Conservation (phyloP, 108 stramenopile genomes). For the Cyclostephanos invisitatus region DNA sequence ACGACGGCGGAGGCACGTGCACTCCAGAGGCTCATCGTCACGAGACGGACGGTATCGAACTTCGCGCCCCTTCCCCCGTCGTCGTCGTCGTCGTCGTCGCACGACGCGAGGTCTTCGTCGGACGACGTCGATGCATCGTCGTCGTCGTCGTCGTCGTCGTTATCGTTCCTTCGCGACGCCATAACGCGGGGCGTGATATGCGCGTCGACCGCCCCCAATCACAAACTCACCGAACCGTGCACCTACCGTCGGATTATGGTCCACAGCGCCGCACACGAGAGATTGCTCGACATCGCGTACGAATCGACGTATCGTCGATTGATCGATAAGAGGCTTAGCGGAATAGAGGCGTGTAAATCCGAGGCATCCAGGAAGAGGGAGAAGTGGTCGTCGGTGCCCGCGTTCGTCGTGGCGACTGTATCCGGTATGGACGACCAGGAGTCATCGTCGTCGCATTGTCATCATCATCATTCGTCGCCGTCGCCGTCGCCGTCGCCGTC, state of each 20-base stretch:
- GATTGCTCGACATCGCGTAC: constrained; percentile 65
- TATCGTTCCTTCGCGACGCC: constrained; percentile 21
- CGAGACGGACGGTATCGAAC: too few species aligned
- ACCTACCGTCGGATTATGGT: constrained; percentile 63
- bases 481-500: neutral
- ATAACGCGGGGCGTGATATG: constrained; percentile 65
- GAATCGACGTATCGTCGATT: constrained; percentile 50
- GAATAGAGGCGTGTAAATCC: constrained; percentile 37
- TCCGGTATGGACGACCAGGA: constrained; percentile 52
- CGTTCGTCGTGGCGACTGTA: constrained; percentile 68
- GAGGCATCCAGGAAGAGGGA: constrained; percentile 62
- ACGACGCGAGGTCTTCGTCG: too few species aligned
- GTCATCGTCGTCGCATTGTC: too few species aligned
- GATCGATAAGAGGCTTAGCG: constrained; percentile 26
- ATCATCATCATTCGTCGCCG: too few species aligned
- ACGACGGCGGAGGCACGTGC: too few species aligned
- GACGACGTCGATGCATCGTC: too few species aligned
- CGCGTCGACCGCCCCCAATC: constrained; percentile 67
- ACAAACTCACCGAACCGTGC: constrained; percentile 68
- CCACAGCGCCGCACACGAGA: constrained; percentile 52
- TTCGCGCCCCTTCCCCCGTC: too few species aligned
- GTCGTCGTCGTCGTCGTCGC: too few species aligned
- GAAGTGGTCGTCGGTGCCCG: constrained; percentile 70
- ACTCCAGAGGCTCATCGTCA: too few species aligned
- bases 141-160: too few species aligned